Base-by-base conservation (phyloP, 2,329 filamentous ascomycete genomes). In the Exophiala sp. region DNA sequence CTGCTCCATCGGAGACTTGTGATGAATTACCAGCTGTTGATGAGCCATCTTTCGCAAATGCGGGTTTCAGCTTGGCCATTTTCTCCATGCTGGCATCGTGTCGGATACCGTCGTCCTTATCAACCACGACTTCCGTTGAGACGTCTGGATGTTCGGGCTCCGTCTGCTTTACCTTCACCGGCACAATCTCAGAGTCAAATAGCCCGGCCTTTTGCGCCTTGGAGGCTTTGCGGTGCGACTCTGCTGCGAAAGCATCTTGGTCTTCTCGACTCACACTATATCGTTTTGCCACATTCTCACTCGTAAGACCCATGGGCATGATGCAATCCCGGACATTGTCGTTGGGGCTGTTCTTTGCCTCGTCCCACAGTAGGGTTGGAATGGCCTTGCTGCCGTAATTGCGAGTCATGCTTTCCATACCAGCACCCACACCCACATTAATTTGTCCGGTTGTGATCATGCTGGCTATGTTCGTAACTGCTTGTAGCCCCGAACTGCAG, bases 371-470 rank as follows among this genome's bases (percentile, higher is more conserved):
- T 59, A 90, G 82, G 0, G 84, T 85, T 0, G 91, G 91, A 40
- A 96, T 94, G n/a, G 91, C 91, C 53, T 84, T 78, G 21, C 78
- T 83, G 47, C 86, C 91, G 72, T 96, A 96, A 73, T 96, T 96
- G 61, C 87, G 76, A 60, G 89, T 95, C 91, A 96, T 96, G 74
- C 87, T 92, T 80, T 96, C 91, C 88, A 95, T 96, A 29, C 91
- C 91, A 1, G 88, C 91, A 8, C 85, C 91, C 58, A 96, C 83
- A 55, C 89, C 91, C 0, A 80, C 77, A 58, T 85, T 81, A 47
- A 92, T 87, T 63, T 82, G 80, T 1, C 88, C 90, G 0, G 81
- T 78, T n/a, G 83, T 80, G 63, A 96, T 94, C 58, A 86, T 79
- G 53, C 87, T 84, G 4, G 88, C 87, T 2, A 95, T 78, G 11